phyloP scores from a whole-genome alignment of 23 red algal genomes.

The Gracilaria caudata region DNA sequence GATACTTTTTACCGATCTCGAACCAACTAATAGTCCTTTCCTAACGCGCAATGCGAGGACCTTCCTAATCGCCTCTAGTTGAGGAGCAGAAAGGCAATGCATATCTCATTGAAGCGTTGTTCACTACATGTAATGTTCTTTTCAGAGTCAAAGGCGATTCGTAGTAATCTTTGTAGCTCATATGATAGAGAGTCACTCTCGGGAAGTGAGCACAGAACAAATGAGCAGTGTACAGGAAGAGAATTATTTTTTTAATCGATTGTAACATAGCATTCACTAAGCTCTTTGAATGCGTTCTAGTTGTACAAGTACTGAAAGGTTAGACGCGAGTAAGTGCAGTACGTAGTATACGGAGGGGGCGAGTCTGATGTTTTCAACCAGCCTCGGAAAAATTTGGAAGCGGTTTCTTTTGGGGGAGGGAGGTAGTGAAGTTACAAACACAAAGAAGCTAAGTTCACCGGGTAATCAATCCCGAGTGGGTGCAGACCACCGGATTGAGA shows the following conservation, averaged over 20 bases:
- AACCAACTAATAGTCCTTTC: too few relatives aligned
- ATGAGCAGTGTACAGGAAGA: not conserved
- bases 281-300: not conserved
- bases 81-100: too few relatives aligned
- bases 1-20: too few relatives aligned
- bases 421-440: slow-evolving; percentile 5
- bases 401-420: too few relatives aligned
- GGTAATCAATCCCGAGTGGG: slow-evolving; percentile 2
- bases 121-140: too few relatives aligned
- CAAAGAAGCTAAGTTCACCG: slow-evolving; percentile 19
- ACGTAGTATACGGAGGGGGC: not conserved
- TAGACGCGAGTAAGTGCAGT: slow-evolving; percentile 26
- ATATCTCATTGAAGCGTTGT: too few relatives aligned
- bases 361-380: not conserved
- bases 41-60: too few relatives aligned
- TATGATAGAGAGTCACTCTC: too few relatives aligned
- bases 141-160: too few relatives aligned
- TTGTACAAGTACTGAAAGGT: slow-evolving; percentile 9
- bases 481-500: not conserved
- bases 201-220: not conserved
- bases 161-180: too few relatives aligned
- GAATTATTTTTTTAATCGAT: not conserved
- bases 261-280: slow-evolving; percentile 2
- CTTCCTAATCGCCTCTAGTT: too few relatives aligned
- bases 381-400: not conserved